These are phyloP conservation scores for Corynascus novoguineensis DNA, from an alignment of 495 filamentous ascomycete genomes.

Conservation along the genomic window DNA sequence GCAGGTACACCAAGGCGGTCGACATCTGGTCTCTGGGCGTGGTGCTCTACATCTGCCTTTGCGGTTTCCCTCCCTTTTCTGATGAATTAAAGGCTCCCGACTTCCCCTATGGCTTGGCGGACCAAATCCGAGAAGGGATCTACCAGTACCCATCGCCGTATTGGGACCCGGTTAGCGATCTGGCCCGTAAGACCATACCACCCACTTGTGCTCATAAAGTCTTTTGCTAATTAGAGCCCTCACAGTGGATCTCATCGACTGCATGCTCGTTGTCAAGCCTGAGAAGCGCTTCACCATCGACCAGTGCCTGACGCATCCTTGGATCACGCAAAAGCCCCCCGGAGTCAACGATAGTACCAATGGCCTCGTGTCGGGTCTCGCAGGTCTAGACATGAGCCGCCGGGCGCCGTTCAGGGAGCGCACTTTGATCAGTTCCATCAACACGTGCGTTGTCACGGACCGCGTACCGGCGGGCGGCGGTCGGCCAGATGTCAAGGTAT, in stretches of 20 bases:
- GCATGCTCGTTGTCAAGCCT: slow-evolving; percentile 85
- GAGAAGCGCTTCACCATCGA: slow-evolving; percentile 81
- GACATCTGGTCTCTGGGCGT: slow-evolving; percentile 97
- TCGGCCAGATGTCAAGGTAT: slow-evolving; percentile 64
- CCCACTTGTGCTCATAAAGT: neutral
- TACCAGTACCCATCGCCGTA: slow-evolving; percentile 97
- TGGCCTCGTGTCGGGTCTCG: slow-evolving; percentile 76
- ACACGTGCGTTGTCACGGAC: slow-evolving; percentile 65
- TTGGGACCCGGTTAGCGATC: slow-evolving; percentile 90
- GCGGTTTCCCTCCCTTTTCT: slow-evolving; percentile 94
- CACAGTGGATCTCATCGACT: slow-evolving; percentile 81
- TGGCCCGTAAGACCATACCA: slow-evolving; percentile 50
- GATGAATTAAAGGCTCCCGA: slow-evolving; percentile 84
- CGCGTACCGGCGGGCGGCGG: slow-evolving; percentile 51
- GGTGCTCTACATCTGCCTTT: slow-evolving; percentile 98
- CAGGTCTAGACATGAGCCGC: slow-evolving; percentile 74
- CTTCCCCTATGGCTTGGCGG: slow-evolving; percentile 74
- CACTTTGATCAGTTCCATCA: slow-evolving; percentile 76
- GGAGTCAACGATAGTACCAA: slow-evolving; percentile 82
- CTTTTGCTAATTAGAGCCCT: slow-evolving; percentile 15
- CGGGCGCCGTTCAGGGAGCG: slow-evolving; percentile 75
- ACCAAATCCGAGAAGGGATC: slow-evolving; percentile 81
- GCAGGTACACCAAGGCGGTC: slow-evolving; percentile 90
- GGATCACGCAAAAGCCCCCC: slow-evolving; percentile 58
- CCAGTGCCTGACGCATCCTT: slow-evolving; percentile 86